Evolutionary conservation across 1,284 basidiomycete species (phyloP), one percentile per base, ranked within the genome.

Genomic region (Testicularia cyperi): DNA sequence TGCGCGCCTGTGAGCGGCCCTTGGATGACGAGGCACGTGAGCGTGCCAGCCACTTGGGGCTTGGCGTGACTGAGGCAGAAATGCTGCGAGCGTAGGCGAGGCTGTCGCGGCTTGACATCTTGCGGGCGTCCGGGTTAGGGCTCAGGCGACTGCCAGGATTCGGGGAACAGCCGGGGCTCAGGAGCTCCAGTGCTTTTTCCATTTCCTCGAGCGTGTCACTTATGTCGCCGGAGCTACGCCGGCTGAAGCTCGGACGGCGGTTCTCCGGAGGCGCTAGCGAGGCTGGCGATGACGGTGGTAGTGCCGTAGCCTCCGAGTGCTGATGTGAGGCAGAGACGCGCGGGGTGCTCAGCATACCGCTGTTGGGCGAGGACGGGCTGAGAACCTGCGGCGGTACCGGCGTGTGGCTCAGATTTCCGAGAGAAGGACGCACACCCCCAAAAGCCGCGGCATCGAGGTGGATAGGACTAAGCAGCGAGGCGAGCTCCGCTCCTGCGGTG

Each of bases 11-110:
- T 34, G 16, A 33, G 8, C 41, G 46, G 44, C 46, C 35, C 31
- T 55, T 43, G 26, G 35, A 42, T 12, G 43, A 44, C 2, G 44
- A 36, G 6, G 48, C 51, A 24, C 57, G 44, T 18, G 57, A 33
- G 6, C 57, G 44, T 4, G 51, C 51, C 18, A 70, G 46, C 67
- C 67, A 70, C n/a, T 67, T 53, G 4, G 67, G 67, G 19, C 56
- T 62, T 5, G 67, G 64, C 23, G 67, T 68, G 19, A 70, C 67
- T 15, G 56, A 61, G 16, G 67, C 57, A 6, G 67, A 70, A 15
- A 70, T 35, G 29, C 65, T 65, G 18, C 48, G 43, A 15, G 67
- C 67, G 14, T 48, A 54, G 13, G 60, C 61, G 6, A 70, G 52
- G 31, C 65, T 68, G 32, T 70, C 67, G 3, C 61, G 34, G 31